Base-by-base conservation (phyloP, 176 grass and related monocot species). In the Alopecurus myosuroides region DNA sequence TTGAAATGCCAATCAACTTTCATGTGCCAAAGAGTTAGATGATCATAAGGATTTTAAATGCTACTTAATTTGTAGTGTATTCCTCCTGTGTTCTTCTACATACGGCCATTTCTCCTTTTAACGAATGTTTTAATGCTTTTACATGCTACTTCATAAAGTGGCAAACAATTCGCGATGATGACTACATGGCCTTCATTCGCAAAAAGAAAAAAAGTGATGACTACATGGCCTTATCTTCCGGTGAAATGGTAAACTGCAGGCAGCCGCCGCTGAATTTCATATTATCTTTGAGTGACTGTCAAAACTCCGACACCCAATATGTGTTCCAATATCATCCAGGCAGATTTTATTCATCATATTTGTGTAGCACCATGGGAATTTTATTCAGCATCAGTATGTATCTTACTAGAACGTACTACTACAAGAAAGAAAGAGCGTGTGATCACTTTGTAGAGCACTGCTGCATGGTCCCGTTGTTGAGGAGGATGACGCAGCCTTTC, bases 401-500 rank as follows among this genome's bases (percentile, higher is more conserved):
- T 62, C 4, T 29, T 86, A 1, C 19, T 9, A 25, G 33, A 23
- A 18, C 56, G 13, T 60, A n/a, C n/a, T n/a, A n/a, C n/a, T n/a
- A 25, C 55, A 58, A 5, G 56, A 26, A 20, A 30, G 3, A 41
- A 40, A 5, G 63, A 65, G 51, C 1, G 8, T 48, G 18, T 7
- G 57, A 45, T 25, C 63, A 30, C 20, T 31, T 33, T 79, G 28
- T 70, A 26, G 28, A 25, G 56, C 87, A 84, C 1, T 88, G 39
- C 1, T 70, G 6, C 63, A 76, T 44, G 8, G n/a, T 11, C 28
- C 74, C 74, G 56, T 87, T 31, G 33, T 4, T 19, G 22, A 34
- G 81, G 82, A 60, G 68, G 74, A 90, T 90, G 34, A 71, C 58
- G 77, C 88, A 90, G 60, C 75, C 88, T 66, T 34, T 73, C 81